Conservation (phyloP, 169 alveolate genomes). For the Blepharisma undulans region DNA sequence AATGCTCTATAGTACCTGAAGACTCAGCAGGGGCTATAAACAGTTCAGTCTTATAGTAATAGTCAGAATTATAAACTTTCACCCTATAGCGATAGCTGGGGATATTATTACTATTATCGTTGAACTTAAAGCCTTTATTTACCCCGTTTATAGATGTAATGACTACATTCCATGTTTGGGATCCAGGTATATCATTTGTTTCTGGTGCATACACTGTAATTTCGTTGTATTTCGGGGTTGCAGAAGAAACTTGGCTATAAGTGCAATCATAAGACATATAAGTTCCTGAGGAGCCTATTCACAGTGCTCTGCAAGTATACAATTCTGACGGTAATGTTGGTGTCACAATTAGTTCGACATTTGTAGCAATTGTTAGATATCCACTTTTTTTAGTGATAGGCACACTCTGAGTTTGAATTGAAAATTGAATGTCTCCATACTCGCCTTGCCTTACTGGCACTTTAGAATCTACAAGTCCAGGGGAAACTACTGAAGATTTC, state of each 20-base stretch:
- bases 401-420: neutral
- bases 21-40: neutral
- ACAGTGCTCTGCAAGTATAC: neutral
- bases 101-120: neutral
- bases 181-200: neutral
- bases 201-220: neutral
- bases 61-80: neutral
- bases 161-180: neutral
- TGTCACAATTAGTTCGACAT: neutral
- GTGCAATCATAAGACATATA: neutral
- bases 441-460: neutral
- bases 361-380: neutral
- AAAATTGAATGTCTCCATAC: neutral
- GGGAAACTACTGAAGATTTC: neutral
- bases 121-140: neutral
- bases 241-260: neutral
- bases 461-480: neutral
- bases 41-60: neutral
- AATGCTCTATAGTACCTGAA: neutral
- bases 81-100: neutral
- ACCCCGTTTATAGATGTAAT: neutral
- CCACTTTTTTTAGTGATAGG: neutral
- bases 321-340: too few species aligned
- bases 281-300: neutral
- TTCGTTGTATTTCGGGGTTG: neutral